Evolutionary conservation across 768 basidiomycete species (phyloP).

Genomic region (Podaxis pistillaris): DNA sequence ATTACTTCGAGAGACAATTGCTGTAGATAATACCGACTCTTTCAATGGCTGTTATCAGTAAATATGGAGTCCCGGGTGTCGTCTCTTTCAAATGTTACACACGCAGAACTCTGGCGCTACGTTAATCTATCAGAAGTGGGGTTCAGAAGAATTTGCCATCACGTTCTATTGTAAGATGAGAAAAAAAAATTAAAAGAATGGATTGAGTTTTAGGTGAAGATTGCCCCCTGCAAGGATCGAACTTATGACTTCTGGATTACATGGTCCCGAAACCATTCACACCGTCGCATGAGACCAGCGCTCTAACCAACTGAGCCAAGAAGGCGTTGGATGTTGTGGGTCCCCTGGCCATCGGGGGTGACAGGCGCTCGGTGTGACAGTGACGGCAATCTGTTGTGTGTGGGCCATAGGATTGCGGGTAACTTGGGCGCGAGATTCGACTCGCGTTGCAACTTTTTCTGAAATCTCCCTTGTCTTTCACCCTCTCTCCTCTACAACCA

Average conservation of each 20-base stretch:
- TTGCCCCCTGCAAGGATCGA: conserved; percentile 55
- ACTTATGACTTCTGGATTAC: conserved; percentile 61
- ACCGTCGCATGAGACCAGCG: conserved; percentile 5
- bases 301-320: conserved; percentile 15
- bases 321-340: background rate
- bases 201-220: no score
- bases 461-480: background rate
- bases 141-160: no score
- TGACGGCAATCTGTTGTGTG: background rate
- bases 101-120: no score
- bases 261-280: conserved; percentile 9
- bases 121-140: no score
- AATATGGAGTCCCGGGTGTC: background rate
- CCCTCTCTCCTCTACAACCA: background rate
- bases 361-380: background rate
- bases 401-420: background rate
- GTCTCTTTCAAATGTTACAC: background rate
- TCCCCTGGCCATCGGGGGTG: background rate
- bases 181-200: background rate
- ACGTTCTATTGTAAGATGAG: background rate
- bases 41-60: background rate
- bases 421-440: background rate
- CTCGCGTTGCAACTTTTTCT: background rate
- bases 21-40: no score
- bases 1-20: no score